Base-by-base conservation (phyloP, 805 yeast species). In the Kuraishia molischiana region DNA sequence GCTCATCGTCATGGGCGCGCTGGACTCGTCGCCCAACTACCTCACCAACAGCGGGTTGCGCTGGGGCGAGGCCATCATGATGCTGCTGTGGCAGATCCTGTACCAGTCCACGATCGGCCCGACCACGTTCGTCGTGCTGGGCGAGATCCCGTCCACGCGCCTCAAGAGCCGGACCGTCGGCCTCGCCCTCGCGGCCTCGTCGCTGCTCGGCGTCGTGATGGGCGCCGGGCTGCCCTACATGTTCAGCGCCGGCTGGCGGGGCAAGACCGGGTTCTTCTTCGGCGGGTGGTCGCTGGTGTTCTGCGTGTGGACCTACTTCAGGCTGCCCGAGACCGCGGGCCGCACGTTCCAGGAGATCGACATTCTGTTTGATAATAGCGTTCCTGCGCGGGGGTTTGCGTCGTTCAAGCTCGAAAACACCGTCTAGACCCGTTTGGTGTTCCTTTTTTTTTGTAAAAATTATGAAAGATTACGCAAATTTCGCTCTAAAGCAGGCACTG, bases 271-370 rank as follows among this genome's bases (percentile, higher is more conserved):
- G 3, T 68, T 66, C 46, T 56, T 71, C 40, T 62, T 70, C 62
- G 67, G 64, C 34, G 75, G 63, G 0, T 48, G 50, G 11, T 49
- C 57, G 14, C 32, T 58, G 3, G 2, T 56, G 9, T 46, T 58
- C 15, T 17, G 64, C 5, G 43, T 58, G 29, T 72, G 75, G 74
- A 54, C 62, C 24, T 66, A 57, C 53, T 67, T 72, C 52, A 66
- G 70, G 36, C 58, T 76, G 36, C 84, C 85, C 5, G 85, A 78
- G 52, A 71, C 81, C 19, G 62, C 62, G 45, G 69, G 66, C 34
- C 64, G 77, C 52, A 72, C 81, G 0, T 75, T 62, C 50, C 77
- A 74, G 35, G 83, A 78, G 50, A 58, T 78, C 50, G 83, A 77
- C 53, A 57, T 60, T 37, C 55, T 77, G 58, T 78, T 76, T 54